Base-by-base conservation (phyloP, 495 filamentous ascomycete genomes). In the Pyrenopolyporus hunteri region DNA sequence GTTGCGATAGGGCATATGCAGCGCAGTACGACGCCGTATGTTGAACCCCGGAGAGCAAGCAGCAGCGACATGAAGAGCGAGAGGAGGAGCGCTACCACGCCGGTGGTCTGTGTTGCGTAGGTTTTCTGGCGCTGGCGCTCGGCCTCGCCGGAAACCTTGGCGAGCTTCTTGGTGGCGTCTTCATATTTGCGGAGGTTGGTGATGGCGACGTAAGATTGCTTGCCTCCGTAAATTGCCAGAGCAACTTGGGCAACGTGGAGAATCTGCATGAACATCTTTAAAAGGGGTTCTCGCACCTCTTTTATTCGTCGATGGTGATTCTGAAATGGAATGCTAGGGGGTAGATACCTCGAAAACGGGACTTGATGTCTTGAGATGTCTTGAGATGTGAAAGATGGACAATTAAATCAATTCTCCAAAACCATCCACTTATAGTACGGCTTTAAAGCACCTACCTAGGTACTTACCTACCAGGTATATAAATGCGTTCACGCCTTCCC, bases 131-230 rank as follows among this genome's bases (percentile, higher is more conserved):
- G 37, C 37, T 42, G 37, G 16, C 3, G 37, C 6, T 42, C 37
- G 10, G 37, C 37, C 19, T 42, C 73, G 25, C 68, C 67, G 3
- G 76, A 76, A 56, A 73, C 66, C 31, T 76, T 61, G 2, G 79
- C 79, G 1, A 76, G 72, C 36, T 73, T 76, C 48, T 80, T 68
- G 23, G 61, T 63, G 17, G 69, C 65, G 19, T 72, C 55, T 56
- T 81, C 76, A 64, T 80, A 80, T 25, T 71, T 65, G 3, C 48
- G 73, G 0, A 80, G 68, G 28, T 75, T 74, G 33, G 55, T 71
- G 60, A 80, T 80, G 55, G 75, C 74, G 23, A 68, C 53, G 66
- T 74, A 78, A 31, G 74, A 79, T 48, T 63, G 59, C 23, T 33
- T 33, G 14, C 52, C 68, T 50, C 67, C 57, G 31, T 63, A 72